Base-by-base conservation (phyloP, 306 rosid genomes). In the Prunus padus region DNA sequence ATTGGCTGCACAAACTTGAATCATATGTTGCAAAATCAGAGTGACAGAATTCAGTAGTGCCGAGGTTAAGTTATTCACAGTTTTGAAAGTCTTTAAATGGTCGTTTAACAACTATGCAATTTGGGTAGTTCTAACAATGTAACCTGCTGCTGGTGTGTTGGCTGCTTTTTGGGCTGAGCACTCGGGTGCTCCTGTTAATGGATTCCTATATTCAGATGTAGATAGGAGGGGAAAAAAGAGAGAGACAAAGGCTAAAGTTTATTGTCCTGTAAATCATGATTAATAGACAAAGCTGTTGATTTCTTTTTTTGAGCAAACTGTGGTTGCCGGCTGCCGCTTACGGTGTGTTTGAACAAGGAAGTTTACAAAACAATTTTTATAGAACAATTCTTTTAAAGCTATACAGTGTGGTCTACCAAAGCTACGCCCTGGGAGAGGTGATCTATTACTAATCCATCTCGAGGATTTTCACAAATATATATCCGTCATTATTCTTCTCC, bases 1-100 rank as follows among this genome's bases (percentile, higher is more conserved):
- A 90, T 72, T 94, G 98, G 98, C 80, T 91, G 71, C 80, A 84
- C 75, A 82, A 69, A 56, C 87, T 87, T 25, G 87, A 88, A 66
- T 89, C 82, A 42, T 84, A 71, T 31, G 54, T 84, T 28, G 69
- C 81, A 16, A 65, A 81, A 45, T 10, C 15, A 16, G 82, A 83
- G 81, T 74, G 81, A 81, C 42, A 22, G 49, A 52, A 52, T 71
- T 31, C 46, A 20, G 49, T 26, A 22, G 15, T 5, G 15, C 30
- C 4, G 31, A 11, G 26, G 28, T 19, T 20, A 9, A 23, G 31
- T 3, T 23, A 57, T 57, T 57, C 65, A 8, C 40, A 22, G 63
- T 56, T 56, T 13, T 2, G 4, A 11, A 11, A 11, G 11, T 54
- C 4, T 46, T 46, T 46, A 11, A 46, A 10, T 46, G 14, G 9